Conservation (phyloP, 129 eudicot genomes). For the Pulicaria dysenterica region DNA sequence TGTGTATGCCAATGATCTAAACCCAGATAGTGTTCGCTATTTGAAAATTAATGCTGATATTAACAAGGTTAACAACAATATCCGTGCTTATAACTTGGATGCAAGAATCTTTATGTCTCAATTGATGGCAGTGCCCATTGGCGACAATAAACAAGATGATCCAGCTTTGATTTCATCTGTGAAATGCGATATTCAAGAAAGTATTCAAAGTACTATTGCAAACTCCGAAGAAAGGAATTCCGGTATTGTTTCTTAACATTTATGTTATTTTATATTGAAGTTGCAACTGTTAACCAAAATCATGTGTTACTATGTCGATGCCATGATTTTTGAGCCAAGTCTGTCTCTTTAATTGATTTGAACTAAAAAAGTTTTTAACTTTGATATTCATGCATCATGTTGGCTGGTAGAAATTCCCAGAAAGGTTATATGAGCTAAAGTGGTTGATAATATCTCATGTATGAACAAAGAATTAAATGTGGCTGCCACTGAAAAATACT, state of each 20-base stretch:
- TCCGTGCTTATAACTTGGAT: constrained; percentile 74
- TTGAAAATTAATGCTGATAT: constrained; percentile 80
- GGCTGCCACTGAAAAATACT: constrained; percentile 35
- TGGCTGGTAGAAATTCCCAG: constrained; percentile 31
- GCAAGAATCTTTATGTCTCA: constrained; percentile 75
- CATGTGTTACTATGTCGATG: background rate
- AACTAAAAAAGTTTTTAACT: constrained; percentile 4
- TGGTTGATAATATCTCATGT: constrained; percentile 28
- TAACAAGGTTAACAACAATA: constrained; percentile 66
- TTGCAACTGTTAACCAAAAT: background rate
- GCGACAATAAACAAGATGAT: constrained; percentile 38
- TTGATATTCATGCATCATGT: constrained; percentile 27
- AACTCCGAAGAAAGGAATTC: constrained; percentile 33
- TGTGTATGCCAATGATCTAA: constrained; percentile 89
- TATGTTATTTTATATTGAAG: background rate
- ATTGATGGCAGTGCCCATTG: constrained; percentile 60
- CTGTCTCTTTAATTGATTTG: background rate
- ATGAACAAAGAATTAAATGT: constrained; percentile 26
- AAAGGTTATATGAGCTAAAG: constrained; percentile 17
- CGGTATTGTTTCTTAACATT: constrained; percentile 24
- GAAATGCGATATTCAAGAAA: constrained; percentile 11
- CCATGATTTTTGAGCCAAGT: background rate
- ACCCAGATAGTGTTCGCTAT: constrained; percentile 83
- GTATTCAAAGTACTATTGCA: constrained; percentile 11
- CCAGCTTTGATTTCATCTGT: constrained; percentile 32